These are phyloP conservation scores for Ophiostoma himal-ulmi DNA, from an alignment of 2,329 filamentous ascomycete species.

Conservation along the genomic window DNA sequence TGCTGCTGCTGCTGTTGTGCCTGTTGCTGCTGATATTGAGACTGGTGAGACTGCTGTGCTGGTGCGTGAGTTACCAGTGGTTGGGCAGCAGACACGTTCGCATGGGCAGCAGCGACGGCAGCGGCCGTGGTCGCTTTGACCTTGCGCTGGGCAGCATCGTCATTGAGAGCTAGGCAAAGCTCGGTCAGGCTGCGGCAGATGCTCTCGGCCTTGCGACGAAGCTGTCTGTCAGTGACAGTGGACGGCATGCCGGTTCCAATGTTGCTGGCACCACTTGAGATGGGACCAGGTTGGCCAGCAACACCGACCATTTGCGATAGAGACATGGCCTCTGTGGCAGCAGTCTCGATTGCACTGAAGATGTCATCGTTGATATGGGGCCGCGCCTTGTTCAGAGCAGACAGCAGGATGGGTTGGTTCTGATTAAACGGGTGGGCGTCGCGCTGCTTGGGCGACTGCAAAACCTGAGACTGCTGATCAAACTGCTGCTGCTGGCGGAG, in stretches of 20 bases:
- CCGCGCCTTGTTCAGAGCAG: slow-evolving; percentile 75
- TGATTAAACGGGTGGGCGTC: slow-evolving; percentile 37
- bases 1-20: slow-evolving; percentile 15
- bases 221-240: slow-evolving; percentile 68
- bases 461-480: slow-evolving; percentile 28
- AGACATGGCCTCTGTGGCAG: slow-evolving; percentile 72
- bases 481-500: slow-evolving; percentile 54
- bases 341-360: slow-evolving; percentile 72
- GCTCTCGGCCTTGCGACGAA: slow-evolving; percentile 84
- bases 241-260: slow-evolving; percentile 45
- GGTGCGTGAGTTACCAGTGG: not conserved
- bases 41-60: not conserved
- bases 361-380: slow-evolving; percentile 62
- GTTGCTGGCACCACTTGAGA: slow-evolving; percentile 60
- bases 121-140: slow-evolving; percentile 23
- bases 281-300: slow-evolving; percentile 61
- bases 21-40: not conserved
- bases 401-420: slow-evolving; percentile 53
- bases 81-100: slow-evolving; percentile 9
- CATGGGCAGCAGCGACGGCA: slow-evolving; percentile 11
- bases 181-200: slow-evolving; percentile 91
- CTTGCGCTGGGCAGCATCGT: slow-evolving; percentile 44
- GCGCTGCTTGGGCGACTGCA: slow-evolving; percentile 32
- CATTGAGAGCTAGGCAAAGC: slow-evolving; percentile 76
- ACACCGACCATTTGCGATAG: slow-evolving; percentile 73